A percentile compares a stretch with the other conserved stretches of the same genome.
These are phyloP conservation scores for Phytophthora rubi DNA, from an alignment of 352 stramenopile genomes.

Conservation along the genomic window DNA sequence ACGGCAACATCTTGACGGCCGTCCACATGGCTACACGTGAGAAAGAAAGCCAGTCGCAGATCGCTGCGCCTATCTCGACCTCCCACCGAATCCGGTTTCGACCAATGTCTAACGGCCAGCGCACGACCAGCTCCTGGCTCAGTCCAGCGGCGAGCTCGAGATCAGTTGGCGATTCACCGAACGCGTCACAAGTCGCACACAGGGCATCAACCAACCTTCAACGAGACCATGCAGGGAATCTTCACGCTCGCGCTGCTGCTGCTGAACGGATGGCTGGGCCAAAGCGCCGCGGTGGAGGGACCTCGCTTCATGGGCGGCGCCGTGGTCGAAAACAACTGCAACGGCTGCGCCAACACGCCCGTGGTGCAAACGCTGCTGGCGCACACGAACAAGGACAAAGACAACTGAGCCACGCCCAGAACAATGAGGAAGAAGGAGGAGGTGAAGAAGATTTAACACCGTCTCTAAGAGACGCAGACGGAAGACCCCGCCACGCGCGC, in stretches of 20 bases:
- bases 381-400: slow-evolving; percentile 15
- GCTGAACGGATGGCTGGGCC: slow-evolving; percentile 38
- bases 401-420: not conserved
- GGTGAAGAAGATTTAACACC: slow-evolving; percentile 5
- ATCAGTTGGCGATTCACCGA: slow-evolving; percentile 28
- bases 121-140: slow-evolving; percentile 7
- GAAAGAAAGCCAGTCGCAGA: slow-evolving; percentile 3
- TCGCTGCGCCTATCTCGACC: slow-evolving; percentile 13
- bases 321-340: slow-evolving; percentile 28
- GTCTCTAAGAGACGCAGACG: not conserved
- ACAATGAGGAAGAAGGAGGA: not conserved
- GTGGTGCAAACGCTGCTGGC: slow-evolving; percentile 27
- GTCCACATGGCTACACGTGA: slow-evolving; percentile 22
- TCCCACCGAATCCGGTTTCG: slow-evolving; percentile 22
- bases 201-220: not conserved
- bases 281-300: slow-evolving; percentile 8
- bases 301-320: slow-evolving; percentile 25
- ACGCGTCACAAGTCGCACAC: not conserved
- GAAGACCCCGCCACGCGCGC: no score
- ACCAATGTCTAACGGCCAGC: slow-evolving; percentile 32
- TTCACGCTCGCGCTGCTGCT: slow-evolving; percentile 51
- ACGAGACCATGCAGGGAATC: slow-evolving; percentile 41
- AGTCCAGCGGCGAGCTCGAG: not conserved
- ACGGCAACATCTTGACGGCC: slow-evolving; percentile 3
- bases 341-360: slow-evolving; percentile 16